A percentile compares a stretch with the other conserved stretches of the same genome.
These are phyloP conservation scores for Eimeria tenella DNA, from an alignment of 169 alveolate species.

Conservation along the genomic window DNA sequence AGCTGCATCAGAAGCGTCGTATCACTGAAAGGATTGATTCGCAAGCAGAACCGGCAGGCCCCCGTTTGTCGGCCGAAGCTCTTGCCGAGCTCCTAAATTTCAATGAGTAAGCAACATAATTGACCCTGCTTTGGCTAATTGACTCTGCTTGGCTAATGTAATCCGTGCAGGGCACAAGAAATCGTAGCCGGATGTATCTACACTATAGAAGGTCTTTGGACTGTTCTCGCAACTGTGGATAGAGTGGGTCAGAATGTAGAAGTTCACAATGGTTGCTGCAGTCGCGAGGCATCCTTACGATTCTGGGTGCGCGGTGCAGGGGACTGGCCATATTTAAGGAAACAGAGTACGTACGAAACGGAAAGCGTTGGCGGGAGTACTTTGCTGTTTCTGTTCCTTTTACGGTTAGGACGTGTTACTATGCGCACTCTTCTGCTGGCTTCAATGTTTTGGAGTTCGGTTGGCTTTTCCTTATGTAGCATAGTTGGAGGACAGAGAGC, in stretches of 20 bases:
- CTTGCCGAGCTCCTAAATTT: slow-evolving; percentile 49
- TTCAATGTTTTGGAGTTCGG: too few species aligned
- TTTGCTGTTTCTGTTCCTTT: too few species aligned
- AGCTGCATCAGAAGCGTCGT: slow-evolving; percentile 64
- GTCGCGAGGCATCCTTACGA: not conserved
- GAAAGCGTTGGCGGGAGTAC: too few species aligned
- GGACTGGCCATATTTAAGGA: not conserved
- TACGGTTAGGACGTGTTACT: too few species aligned
- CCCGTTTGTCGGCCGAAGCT: slow-evolving; percentile 42
- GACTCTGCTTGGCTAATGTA: too few species aligned
- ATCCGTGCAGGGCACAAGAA: not conserved
- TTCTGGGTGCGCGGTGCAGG: not conserved
- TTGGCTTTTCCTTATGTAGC: too few species aligned
- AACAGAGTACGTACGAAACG: not conserved
- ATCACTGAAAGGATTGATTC: not conserved
- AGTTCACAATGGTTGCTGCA: too few species aligned
- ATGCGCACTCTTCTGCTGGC: too few species aligned
- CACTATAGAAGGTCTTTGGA: too few species aligned
- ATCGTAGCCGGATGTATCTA: not conserved
- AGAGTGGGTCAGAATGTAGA: too few species aligned
- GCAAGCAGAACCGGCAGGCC: slow-evolving; percentile 5
- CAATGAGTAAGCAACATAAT: slow-evolving; percentile 18
- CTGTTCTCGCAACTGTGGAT: too few species aligned
- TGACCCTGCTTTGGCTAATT: not conserved
- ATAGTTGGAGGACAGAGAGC: too few species aligned